A percentile compares a stretch with the other conserved stretches of the same genome.
These are phyloP conservation scores for Quercus wislizeni DNA, from an alignment of 306 rosid genomes.

Conservation along the genomic window DNA sequence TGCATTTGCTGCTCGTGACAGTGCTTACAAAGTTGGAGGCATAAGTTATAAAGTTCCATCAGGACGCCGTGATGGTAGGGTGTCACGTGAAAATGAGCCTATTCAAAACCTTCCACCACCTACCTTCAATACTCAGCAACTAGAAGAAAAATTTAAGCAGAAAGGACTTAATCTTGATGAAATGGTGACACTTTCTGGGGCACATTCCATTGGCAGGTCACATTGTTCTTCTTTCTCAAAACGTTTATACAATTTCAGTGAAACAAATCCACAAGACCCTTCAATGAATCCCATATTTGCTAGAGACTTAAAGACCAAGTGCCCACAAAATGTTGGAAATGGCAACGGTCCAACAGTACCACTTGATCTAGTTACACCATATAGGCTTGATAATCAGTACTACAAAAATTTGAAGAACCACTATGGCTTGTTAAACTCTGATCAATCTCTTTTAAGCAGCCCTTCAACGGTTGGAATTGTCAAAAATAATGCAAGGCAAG, in stretches of 20 bases:
- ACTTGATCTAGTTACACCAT: constrained; percentile 23
- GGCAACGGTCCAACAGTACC: background rate
- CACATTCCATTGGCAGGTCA: constrained; percentile 41
- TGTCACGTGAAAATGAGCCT: background rate
- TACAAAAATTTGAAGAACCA: constrained; percentile 16
- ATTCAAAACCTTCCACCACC: background rate
- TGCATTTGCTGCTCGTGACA: constrained; percentile 40
- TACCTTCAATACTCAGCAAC: background rate
- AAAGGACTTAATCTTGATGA: constrained; percentile 29
- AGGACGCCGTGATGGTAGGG: background rate
- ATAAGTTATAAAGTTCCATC: background rate
- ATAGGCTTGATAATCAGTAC: constrained; percentile 25
- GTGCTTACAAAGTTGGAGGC: background rate
- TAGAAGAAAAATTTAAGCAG: background rate
- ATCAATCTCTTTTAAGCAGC: constrained; percentile 30
- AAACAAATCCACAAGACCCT: constrained; percentile 32
- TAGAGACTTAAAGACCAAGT: constrained; percentile 21
- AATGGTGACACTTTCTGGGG: constrained; percentile 26
- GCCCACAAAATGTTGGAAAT: background rate
- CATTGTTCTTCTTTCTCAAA: constrained; percentile 32
- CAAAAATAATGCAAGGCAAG: constrained; percentile 14
- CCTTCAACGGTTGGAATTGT: constrained; percentile 15
- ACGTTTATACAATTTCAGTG: constrained; percentile 24
- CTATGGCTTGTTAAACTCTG: constrained; percentile 20
- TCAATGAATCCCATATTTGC: constrained; percentile 29